These are phyloP conservation scores for Sugiyamaella japonica DNA, from an alignment of 1,139 yeast genomes.

Conservation along the genomic window DNA sequence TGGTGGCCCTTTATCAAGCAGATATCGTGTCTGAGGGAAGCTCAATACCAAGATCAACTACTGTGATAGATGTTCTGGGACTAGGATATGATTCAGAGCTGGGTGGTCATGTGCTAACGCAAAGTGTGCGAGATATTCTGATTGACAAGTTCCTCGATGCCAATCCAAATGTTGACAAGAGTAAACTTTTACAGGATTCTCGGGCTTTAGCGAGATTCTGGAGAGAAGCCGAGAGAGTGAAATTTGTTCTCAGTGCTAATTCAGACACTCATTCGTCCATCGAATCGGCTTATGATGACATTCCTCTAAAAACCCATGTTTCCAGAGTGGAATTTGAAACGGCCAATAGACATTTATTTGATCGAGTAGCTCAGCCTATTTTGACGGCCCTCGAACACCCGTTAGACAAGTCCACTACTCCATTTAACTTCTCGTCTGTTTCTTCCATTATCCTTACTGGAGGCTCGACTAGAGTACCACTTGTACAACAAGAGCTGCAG, in stretches of 20 bases:
- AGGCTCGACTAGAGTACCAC: conserved; percentile 90
- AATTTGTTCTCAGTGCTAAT: conserved; percentile 83
- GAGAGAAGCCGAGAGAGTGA: conserved; percentile 86
- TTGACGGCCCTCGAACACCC: conserved; percentile 48
- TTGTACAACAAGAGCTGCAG: conserved; percentile 60
- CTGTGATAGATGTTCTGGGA: conserved; percentile 63
- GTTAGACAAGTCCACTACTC: conserved; percentile 33
- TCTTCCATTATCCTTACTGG: conserved; percentile 81
- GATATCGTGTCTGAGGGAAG: conserved; percentile 44
- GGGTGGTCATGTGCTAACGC: conserved; percentile 77
- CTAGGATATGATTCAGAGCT: conserved; percentile 63
- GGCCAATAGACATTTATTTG: conserved; percentile 46
- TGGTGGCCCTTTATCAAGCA: conserved; percentile 60
- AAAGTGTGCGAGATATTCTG: conserved; percentile 60
- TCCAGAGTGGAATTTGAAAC: conserved; percentile 79
- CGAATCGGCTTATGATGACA: conserved; percentile 61
- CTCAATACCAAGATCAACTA: conserved; percentile 34
- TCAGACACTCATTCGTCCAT: conserved; percentile 69
- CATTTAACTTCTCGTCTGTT: conserved; percentile 42
- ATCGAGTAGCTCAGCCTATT: conserved; percentile 57
- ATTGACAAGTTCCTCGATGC: conserved; percentile 54
- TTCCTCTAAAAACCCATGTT: conserved; percentile 67
- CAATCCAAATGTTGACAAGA: conserved; percentile 31
- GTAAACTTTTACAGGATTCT: conserved; percentile 48
- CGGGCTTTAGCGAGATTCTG: conserved; percentile 67